These are phyloP conservation scores for Prunella vulgaris DNA, from an alignment of 257 asterid species.

Conservation along the genomic window DNA sequence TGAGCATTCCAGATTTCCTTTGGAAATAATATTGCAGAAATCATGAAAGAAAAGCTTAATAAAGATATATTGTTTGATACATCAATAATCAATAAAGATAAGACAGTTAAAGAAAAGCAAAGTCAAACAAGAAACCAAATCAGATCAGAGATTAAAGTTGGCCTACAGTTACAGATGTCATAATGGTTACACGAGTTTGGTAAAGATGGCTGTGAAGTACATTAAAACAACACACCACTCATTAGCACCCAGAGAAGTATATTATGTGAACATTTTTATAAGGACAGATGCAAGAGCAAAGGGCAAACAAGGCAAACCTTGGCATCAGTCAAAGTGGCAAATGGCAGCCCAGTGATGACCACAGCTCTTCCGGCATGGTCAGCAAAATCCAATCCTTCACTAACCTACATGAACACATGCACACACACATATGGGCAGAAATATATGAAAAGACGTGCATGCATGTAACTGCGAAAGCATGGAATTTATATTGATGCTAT, in stretches of 20 bases:
- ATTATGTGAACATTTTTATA: constrained; percentile 8
- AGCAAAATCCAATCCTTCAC: constrained; percentile 98
- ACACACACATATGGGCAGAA: background rate
- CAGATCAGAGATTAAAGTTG: background rate
- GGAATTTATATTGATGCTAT: background rate
- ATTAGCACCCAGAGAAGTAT: background rate
- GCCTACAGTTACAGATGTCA: background rate
- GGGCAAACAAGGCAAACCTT: constrained; percentile 56
- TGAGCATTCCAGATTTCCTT: background rate
- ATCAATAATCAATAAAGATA: background rate
- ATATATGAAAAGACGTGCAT: constrained; percentile 5
- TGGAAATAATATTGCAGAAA: background rate
- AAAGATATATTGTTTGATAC: background rate
- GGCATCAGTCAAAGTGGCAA: constrained; percentile 79
- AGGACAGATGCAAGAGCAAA: constrained; percentile 11
- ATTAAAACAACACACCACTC: background rate
- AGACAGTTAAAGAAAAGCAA: background rate
- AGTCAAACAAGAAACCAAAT: constrained; percentile 5
- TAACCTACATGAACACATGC: constrained; percentile 73
- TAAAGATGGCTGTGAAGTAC: background rate
- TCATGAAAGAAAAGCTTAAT: background rate
- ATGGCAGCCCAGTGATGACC: constrained; percentile 89
- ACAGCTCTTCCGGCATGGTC: constrained; percentile 99
- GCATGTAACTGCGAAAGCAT: background rate
- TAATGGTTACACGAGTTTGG: background rate